These are phyloP conservation scores for Cucurbitaria berberidis DNA, from an alignment of 2,329 filamentous ascomycete genomes.

Conservation along the genomic window DNA sequence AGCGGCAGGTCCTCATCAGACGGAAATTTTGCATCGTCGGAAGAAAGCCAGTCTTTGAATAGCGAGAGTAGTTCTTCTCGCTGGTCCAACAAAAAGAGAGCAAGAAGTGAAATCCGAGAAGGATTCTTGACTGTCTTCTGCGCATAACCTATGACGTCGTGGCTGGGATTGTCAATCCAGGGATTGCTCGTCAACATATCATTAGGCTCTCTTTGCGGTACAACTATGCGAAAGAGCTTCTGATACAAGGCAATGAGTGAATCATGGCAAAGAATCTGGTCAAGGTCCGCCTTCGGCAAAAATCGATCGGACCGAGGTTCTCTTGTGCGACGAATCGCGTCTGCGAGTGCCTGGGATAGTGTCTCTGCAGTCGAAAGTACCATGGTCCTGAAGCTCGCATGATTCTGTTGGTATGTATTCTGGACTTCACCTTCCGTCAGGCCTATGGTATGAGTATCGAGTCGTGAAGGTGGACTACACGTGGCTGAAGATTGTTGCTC, in stretches of 20 bases:
- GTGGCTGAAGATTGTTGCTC: too few relatives aligned
- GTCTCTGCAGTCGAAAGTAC: too few relatives aligned
- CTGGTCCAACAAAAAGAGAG: background rate
- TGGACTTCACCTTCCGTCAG: too few relatives aligned
- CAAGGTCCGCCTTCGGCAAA: background rate
- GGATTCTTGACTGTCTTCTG: background rate
- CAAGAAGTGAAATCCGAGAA: background rate
- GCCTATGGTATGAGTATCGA: too few relatives aligned
- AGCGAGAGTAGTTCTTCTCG: background rate
- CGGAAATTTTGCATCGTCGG: background rate
- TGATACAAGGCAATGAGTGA: background rate
- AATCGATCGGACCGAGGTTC: background rate
- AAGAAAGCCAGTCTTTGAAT: background rate
- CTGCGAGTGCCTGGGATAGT: too few relatives aligned
- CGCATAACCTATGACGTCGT: background rate
- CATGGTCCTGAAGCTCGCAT: too few relatives aligned
- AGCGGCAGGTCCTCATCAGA: background rate
- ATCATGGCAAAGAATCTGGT: background rate
- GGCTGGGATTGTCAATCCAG: background rate
- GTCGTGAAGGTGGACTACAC: too few relatives aligned
- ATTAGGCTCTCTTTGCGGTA: background rate
- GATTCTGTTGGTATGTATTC: too few relatives aligned
- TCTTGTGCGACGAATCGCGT: too few relatives aligned
- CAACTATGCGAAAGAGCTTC: background rate
- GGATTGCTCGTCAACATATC: background rate